phyloP scores from a whole-genome alignment of 805 yeast species.

The Vanderwaltozyma verrucispora region DNA sequence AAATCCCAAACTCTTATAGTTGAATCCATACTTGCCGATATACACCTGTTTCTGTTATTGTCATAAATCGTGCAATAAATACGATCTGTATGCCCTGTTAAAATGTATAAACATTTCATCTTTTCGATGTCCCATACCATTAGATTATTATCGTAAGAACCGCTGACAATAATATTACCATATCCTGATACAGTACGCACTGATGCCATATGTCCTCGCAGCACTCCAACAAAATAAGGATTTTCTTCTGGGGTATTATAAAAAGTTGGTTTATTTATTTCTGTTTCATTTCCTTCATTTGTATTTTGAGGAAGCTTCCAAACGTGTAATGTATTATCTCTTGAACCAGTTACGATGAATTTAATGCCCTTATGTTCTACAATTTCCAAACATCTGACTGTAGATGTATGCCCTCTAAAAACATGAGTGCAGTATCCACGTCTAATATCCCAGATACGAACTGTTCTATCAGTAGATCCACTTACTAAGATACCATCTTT shows the following conservation, averaged over 20 bases:
- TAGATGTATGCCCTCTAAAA: conserved; percentile 84
- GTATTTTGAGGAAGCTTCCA: conserved; percentile 63
- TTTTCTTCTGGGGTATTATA: conserved; percentile 30
- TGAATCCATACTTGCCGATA: conserved; percentile 86
- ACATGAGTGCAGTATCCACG: conserved; percentile 85
- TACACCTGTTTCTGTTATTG: conserved; percentile 63
- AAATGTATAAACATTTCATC: conserved; percentile 59
- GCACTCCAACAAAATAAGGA: conserved; percentile 57
- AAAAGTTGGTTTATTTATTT: conserved; percentile 11
- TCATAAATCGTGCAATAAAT: conserved; percentile 87
- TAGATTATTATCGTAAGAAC: conserved; percentile 82
- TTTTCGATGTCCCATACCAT: conserved; percentile 86
- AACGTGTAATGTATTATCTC: conserved; percentile 74
- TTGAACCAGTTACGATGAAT: conserved; percentile 64
- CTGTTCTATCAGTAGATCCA: conserved; percentile 91
- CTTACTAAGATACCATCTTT: conserved; percentile 63
- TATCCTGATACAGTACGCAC: conserved; percentile 84
- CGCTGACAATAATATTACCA: conserved; percentile 76
- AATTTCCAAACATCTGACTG: conserved; percentile 85
- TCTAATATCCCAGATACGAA: conserved; percentile 84
- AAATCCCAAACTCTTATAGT: conserved; percentile 87
- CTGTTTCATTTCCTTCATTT: conserved; percentile 5
- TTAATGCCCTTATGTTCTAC: conserved; percentile 59
- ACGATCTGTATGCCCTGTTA: conserved; percentile 76
- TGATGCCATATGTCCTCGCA: conserved; percentile 67